Evolutionary conservation across 2,329 filamentous ascomycete species (phyloP).

Genomic region (Cercospora sp.): DNA sequence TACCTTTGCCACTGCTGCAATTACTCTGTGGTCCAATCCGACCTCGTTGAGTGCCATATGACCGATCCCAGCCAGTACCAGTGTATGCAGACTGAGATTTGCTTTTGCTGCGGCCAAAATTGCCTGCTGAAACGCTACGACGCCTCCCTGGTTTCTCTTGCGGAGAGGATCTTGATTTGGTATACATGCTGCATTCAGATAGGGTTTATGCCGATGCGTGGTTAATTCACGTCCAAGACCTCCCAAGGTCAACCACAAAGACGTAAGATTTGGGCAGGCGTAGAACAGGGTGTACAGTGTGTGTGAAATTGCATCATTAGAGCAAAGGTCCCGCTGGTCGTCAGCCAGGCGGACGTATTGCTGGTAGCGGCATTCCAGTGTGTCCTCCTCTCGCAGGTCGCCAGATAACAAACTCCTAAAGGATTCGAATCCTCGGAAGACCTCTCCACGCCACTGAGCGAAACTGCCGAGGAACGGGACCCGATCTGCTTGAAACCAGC

Average conservation of each 20-base stretch:
- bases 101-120: background rate
- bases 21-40: background rate
- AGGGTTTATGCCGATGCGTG: background rate
- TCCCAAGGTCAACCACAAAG: background rate
- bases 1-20: background rate
- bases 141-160: background rate
- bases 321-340: background rate
- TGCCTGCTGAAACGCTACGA: background rate
- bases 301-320: background rate
- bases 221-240: background rate
- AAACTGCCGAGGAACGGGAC: background rate
- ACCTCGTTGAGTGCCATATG: background rate
- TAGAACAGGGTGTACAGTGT: background rate
- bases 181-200: background rate
- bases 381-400: background rate
- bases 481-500: background rate
- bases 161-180: background rate
- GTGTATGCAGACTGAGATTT: background rate
- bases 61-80: background rate
- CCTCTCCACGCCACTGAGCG: background rate
- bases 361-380: background rate
- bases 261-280: background rate
- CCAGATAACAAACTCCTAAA: background rate
- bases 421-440: background rate
- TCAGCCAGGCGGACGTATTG: background rate